Base-by-base conservation (phyloP, 495 filamentous ascomycete genomes). In the Penicillium mononematosum region DNA sequence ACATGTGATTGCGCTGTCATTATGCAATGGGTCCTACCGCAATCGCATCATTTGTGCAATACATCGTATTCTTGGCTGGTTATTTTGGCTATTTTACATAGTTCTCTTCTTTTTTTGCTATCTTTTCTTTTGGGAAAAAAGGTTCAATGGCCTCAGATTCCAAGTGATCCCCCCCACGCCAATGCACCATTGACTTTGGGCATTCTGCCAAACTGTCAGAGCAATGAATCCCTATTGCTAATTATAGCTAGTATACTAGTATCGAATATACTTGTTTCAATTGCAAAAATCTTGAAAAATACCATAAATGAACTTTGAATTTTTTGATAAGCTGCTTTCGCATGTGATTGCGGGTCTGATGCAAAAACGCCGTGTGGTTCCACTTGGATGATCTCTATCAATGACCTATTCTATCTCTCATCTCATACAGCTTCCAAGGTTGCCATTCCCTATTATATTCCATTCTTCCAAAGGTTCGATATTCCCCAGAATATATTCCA, bases 271-370 rank as follows among this genome's bases (percentile, higher is more conserved):
- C 36, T 39, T 39, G 36, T 5, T 34, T 34, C 10, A 3, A 39
- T 17, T 39, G 36, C 36, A n/a, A 39, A 39, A 39, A 39, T 2
- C 19, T 8, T 12, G 11, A 44, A 44, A 22, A 44, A 44, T 44
- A 22, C 42, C 20, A 27, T 24, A 14, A 19, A 29, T 47, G 24
- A 19, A 27, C 27, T 29, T 12, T 32, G 10, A 12, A 32, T 34
- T 14, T 46, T 16, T 32, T 64, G 61, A 67, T 67, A 64, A 67
- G 56, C 22, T 24, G 34, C 17, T 59, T 53, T 60, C 53, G 64
- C 72, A 75, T 75, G 72, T 75, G 72, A 75, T 70, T 68, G 72
- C 61, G 72, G 72, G 71, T 75, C 72, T 53, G 60, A 58, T 58
- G 54, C 61, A 59, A 45, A 62, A 45, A 27, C 22, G 22, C 22